phyloP scores from a whole-genome alignment of 2,329 filamentous ascomycete genomes.

The Colletotrichum horii region DNA sequence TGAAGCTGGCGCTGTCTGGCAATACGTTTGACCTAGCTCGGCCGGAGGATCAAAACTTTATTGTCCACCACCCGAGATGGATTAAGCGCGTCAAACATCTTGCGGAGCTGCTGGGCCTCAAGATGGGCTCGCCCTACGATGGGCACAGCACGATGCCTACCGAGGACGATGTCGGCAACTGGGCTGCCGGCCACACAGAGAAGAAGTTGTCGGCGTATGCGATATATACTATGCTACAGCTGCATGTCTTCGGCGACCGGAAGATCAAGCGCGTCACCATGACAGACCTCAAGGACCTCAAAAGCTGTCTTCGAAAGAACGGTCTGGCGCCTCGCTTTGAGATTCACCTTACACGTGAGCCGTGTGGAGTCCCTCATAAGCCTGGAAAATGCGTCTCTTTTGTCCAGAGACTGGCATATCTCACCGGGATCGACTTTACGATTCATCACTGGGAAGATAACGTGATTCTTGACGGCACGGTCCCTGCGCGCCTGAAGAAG shows the following conservation, averaged over 20 bases:
- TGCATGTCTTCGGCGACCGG: rapidly evolving
- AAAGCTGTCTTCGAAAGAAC: rapidly evolving
- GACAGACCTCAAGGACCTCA: background rate
- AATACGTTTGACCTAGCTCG: background rate
- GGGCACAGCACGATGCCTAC: background rate
- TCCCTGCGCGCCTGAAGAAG: background rate
- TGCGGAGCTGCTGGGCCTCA: constrained; percentile 31
- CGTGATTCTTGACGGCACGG: background rate
- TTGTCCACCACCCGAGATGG: constrained; percentile 36
- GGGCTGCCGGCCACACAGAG: constrained; percentile 41
- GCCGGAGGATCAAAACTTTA: background rate
- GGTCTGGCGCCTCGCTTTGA: background rate
- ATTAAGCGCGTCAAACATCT: constrained; percentile 31
- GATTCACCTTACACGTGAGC: background rate
- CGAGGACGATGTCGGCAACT: background rate
- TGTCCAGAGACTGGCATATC: rapidly evolving
- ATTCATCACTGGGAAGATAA: constrained; percentile 5
- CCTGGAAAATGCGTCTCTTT: background rate
- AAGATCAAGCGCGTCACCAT: background rate
- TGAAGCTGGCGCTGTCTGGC: background rate
- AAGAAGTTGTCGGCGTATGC: constrained; percentile 43
- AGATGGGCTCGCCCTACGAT: constrained; percentile 34
- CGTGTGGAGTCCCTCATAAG: background rate
- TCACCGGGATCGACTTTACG: background rate
- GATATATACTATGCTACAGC: constrained; percentile 29